Evolutionary conservation across 192 early-diverging fungal genomes (phyloP), one percentile per base, ranked within the genome.

Genomic region (Geranomyces michiganensis): DNA sequence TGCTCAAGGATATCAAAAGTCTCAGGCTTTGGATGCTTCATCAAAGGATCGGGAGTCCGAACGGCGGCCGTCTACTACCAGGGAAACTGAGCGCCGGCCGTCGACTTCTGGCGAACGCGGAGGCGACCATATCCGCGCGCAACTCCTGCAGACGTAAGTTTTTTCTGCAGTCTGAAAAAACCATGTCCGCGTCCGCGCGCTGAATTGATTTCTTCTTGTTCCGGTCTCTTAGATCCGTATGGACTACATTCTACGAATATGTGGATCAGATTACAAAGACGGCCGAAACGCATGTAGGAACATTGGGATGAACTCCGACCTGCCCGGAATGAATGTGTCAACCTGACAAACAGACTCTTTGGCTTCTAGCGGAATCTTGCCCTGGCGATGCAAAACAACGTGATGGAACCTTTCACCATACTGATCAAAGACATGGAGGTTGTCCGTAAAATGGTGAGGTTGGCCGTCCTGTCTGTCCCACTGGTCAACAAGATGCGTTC

Each of bases 371-470:
- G 75, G 29, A 56, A 78, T 64, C 51, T 78, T 58, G 79, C 79
- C 5, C 56, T 76, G 9, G 66, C 48, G 36, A 36, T 76, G 45
- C 77, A 78, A 53, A 68, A 76, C 67, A 76, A 72, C 58, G 64
- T 82, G 6, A 30, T 78, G 45, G 70, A 76, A 1, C 76, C 80
- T 3, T 78, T 82, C 62, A 10, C 43, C 10, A 61, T 47, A 0
- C 58, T 74, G 49, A 73, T 82, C 51, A 78, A 74, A 63, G 76
- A 78, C 63, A 82, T 82, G 80, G 80, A 82, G 36, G 56, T 45
- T 5, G 63, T 62, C 32, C 65, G 72, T n/a, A 78, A 78, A 51
- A 12, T 45, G 29, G 58, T 60, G 3, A 8, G 58, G 7, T 3
- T 53, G 51, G 36, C 51, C n/a, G 24, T 6, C 7, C 3, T 4